phyloP scores from a whole-genome alignment of 2,329 filamentous ascomycete genomes.

The Chrysosporium keratinophilum region DNA sequence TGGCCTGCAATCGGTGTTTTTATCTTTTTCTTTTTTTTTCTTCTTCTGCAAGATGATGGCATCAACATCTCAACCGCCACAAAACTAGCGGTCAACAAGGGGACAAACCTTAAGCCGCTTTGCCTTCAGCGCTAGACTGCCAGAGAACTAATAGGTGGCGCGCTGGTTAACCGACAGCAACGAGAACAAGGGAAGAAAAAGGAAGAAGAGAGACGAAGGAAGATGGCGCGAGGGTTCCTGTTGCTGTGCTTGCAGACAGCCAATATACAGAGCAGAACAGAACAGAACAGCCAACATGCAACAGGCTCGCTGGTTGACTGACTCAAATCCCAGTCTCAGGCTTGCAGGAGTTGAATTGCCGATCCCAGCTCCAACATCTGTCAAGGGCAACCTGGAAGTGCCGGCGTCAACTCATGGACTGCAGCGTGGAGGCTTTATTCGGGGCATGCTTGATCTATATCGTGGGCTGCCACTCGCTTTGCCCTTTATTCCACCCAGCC shows the following conservation, averaged over 20 bases:
- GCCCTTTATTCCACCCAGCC: too few species aligned
- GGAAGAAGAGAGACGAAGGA: too few species aligned
- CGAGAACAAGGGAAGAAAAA: background rate
- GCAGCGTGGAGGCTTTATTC: too few species aligned
- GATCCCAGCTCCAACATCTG: conserved; percentile 1
- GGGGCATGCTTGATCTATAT: too few species aligned
- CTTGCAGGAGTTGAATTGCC: conserved; percentile 3
- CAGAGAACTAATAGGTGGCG: too few species aligned
- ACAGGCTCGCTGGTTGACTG: background rate
- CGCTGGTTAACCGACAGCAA: too few species aligned
- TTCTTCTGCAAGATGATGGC: conserved; percentile 11
- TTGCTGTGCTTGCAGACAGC: background rate
- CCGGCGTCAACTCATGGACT: background rate
- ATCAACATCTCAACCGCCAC: background rate
- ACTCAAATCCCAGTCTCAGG: background rate
- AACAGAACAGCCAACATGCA: background rate
- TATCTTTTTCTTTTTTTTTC: background rate
- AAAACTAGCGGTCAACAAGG: conserved; percentile 10
- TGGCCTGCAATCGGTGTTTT: background rate
- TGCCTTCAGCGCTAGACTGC: background rate
- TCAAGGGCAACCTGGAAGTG: background rate
- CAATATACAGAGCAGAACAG: background rate
- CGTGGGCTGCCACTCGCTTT: too few species aligned
- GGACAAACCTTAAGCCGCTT: conserved; percentile 7
- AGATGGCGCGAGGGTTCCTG: too few species aligned